A percentile compares a stretch with the other conserved stretches of the same genome.
phyloP scores from a whole-genome alignment of 2,329 filamentous ascomycete genomes.

The Incumbomyces delicatus region DNA sequence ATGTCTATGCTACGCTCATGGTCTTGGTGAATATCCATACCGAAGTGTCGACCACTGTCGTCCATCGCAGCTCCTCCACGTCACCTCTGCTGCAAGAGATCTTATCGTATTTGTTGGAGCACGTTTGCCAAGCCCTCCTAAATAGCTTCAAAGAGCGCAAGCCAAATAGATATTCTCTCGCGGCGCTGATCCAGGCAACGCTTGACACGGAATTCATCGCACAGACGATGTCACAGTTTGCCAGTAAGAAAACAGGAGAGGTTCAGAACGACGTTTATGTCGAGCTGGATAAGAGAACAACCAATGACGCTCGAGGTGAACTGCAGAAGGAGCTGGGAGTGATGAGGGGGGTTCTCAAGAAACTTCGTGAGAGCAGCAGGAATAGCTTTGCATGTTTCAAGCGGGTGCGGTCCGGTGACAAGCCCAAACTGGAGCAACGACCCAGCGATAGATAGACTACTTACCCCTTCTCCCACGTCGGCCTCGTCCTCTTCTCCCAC shows the following conservation, averaged over 20 bases:
- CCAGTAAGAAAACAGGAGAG: constrained; percentile 69
- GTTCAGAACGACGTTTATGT: constrained; percentile 86
- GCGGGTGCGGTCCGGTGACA: constrained; percentile 42
- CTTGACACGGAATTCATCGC: constrained; percentile 95
- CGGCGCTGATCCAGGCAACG: constrained; percentile 89
- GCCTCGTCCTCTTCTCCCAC: constrained; percentile 40
- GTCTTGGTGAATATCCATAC: constrained; percentile 83
- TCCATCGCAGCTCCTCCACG: constrained; percentile 54
- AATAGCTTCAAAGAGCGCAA: constrained; percentile 61
- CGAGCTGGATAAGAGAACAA: constrained; percentile 78
- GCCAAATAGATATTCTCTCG: constrained; percentile 55
- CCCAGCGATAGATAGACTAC: constrained; percentile 27
- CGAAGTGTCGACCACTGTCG: constrained; percentile 67
- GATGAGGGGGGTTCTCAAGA: constrained; percentile 80
- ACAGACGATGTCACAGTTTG: constrained; percentile 84
- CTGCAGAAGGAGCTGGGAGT: constrained; percentile 82
- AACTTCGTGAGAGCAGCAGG: constrained; percentile 67
- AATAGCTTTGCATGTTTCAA: constrained; percentile 83
- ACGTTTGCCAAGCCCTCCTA: constrained; percentile 69
- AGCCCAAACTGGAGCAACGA: constrained; percentile 4
- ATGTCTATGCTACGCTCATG: constrained; percentile 81
- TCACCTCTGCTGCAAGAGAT: constrained; percentile 68
- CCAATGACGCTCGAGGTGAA: constrained; percentile 68
- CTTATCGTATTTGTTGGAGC: constrained; percentile 76
- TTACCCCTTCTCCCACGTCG: constrained; percentile 33